phyloP scores from a whole-genome alignment of 139 green algal species.

The Dunaliella primolecta region DNA sequence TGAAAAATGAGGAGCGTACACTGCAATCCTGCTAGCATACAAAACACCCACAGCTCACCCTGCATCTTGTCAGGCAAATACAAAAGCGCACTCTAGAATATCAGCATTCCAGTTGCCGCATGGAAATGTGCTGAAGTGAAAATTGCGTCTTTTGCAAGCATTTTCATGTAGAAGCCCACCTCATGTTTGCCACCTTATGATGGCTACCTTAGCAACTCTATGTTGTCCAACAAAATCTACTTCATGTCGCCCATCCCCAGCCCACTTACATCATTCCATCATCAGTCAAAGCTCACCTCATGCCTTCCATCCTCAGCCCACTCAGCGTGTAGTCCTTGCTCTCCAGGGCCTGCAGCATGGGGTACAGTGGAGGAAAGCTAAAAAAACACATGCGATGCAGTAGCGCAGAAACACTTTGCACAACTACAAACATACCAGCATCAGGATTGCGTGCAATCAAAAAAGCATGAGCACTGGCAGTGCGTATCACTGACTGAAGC shows the following conservation, averaged over 20 bases:
- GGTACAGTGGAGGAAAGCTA: background rate
- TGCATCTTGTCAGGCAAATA: too few species aligned
- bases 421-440: background rate
- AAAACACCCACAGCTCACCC: too few species aligned
- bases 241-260: background rate
- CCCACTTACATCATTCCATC: background rate
- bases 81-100: too few species aligned
- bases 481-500: too few species aligned
- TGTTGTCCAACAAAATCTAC: background rate
- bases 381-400: background rate
- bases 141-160: background rate
- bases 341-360: background rate
- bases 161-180: too few species aligned
- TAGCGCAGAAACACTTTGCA: background rate
- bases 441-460: background rate
- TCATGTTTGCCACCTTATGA: background rate
- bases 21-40: too few species aligned
- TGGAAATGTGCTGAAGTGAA: background rate
- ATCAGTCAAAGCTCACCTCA: background rate
- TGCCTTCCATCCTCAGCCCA: background rate
- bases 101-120: too few species aligned
- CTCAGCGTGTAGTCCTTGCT: background rate
- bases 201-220: background rate
- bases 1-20: too few species aligned
- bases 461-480: background rate